Evolutionary conservation across 768 basidiomycete genomes (phyloP).

Genomic region (Collybia mongolica): DNA sequence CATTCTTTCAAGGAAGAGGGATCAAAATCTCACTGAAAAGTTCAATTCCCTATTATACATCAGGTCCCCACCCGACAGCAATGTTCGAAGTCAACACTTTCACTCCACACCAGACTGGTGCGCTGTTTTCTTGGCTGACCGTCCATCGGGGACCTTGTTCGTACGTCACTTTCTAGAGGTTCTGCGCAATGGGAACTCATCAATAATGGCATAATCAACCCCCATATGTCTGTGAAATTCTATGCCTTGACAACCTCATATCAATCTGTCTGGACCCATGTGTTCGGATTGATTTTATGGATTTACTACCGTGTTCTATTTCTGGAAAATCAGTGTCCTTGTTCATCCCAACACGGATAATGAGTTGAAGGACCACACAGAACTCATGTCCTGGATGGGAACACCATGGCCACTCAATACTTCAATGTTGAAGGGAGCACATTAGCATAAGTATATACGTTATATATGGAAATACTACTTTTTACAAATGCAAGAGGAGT

Average conservation of each 20-base stretch:
- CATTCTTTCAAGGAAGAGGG: not conserved
- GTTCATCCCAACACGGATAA: conserved; percentile 72
- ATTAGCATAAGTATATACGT: not conserved
- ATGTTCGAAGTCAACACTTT: conserved; percentile 76
- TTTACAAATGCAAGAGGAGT: not conserved
- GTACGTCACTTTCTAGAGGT: conserved; percentile 35
- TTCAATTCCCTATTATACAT: not conserved
- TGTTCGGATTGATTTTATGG: too few species aligned
- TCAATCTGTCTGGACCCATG: too few species aligned
- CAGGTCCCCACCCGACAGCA: conserved; percentile 65
- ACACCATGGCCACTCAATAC: conserved; percentile 52
- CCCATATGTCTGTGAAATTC: too few species aligned
- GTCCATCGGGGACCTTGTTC: conserved; percentile 72
- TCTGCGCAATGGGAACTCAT: not conserved
- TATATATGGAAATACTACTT: not conserved
- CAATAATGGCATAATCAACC: not conserved
- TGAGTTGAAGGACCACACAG: conserved; percentile 56
- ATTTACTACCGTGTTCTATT: not conserved
- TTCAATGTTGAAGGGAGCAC: conserved; percentile 30
- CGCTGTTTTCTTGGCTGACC: conserved; percentile 65
- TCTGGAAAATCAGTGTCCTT: conserved; percentile 64
- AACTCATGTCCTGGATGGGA: conserved; percentile 68
- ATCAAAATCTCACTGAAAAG: not conserved
- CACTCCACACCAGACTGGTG: conserved; percentile 66
- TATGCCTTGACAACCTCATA: too few species aligned